Evolutionary conservation across 2,329 filamentous ascomycete species (phyloP).

Genomic region (Sarocladium brachiariae): DNA sequence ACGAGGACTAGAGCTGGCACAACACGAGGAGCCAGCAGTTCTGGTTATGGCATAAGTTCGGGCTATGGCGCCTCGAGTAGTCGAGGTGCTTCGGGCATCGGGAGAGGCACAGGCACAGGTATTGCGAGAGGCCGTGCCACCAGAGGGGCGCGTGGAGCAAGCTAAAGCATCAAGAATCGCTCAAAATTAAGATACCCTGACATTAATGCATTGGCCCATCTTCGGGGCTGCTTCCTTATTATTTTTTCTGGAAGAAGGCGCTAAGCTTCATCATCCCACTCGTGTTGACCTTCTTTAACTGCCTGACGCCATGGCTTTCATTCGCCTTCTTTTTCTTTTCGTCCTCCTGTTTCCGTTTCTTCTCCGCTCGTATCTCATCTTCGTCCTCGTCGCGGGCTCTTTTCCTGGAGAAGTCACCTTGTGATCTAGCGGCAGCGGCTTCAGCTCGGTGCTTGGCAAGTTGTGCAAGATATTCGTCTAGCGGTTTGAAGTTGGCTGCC

Average conservation of each 20-base stretch:
- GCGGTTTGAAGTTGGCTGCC: constrained; percentile 57
- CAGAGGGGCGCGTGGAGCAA: constrained; percentile 21
- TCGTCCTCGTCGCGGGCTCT: constrained; percentile 60
- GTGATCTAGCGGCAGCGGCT: constrained; percentile 59
- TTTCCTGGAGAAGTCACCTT: constrained; percentile 66
- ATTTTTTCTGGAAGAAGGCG: constrained; percentile 77
- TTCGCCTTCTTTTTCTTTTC: constrained; percentile 76
- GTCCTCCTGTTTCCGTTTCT: constrained; percentile 80
- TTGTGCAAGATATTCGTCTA: constrained; percentile 62
- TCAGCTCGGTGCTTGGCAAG: constrained; percentile 64
- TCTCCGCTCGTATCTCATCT: constrained; percentile 60
- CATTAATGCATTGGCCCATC: not conserved
- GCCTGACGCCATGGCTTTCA: constrained; percentile 68
- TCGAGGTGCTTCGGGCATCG: constrained; percentile 28
- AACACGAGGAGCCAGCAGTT: constrained; percentile 17
- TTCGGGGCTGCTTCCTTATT: constrained; percentile 9
- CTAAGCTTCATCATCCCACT: constrained; percentile 96
- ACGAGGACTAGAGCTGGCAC: constrained; percentile 21
- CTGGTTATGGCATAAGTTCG: constrained; percentile 18
- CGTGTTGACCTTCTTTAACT: constrained; percentile 85
- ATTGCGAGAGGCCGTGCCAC: constrained; percentile 26
- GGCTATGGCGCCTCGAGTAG: constrained; percentile 14
- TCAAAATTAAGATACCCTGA: constrained; percentile 13
- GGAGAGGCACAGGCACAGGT: constrained; percentile 27
- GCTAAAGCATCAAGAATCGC: not conserved